Percentiles rank a stretch among this genome's conserved stretches.
Conservation (phyloP, 139 green algal genomes). For the Haematococcus lacustris region DNA sequence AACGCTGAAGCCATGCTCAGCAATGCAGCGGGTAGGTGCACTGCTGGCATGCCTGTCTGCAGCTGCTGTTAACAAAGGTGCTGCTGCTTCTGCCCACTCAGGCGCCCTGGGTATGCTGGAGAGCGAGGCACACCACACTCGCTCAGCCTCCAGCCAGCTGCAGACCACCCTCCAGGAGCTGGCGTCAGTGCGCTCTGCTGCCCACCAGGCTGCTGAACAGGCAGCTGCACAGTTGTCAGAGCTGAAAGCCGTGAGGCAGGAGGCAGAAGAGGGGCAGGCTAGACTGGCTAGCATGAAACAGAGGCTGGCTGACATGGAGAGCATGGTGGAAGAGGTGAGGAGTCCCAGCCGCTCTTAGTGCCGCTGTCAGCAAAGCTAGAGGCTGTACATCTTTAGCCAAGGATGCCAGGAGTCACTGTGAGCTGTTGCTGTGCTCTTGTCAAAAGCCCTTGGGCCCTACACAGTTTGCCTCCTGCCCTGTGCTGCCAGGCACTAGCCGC, state of each 20-base stretch:
- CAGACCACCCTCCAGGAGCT: not conserved
- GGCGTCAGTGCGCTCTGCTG: not conserved
- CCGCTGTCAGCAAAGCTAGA: not conserved
- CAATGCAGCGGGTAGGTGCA: constrained; percentile 22
- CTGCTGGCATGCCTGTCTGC: not conserved
- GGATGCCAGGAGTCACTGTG: not conserved
- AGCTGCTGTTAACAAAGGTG: not conserved
- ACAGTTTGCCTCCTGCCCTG: not conserved
- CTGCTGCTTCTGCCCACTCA: not conserved
- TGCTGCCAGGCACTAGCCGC: not conserved
- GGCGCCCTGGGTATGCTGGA: constrained; percentile 19
- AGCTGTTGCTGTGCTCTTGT: not conserved
- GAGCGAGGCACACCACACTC: not conserved
- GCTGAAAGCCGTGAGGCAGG: not conserved
- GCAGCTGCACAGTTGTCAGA: not conserved
- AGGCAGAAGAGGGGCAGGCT: not conserved
- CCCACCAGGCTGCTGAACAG: not conserved
- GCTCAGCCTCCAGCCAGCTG: constrained; percentile 1
- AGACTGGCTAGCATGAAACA: not conserved
- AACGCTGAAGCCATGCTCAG: constrained; percentile 31
- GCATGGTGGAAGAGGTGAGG: not conserved
- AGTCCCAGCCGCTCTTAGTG: not conserved
- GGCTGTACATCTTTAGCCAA: not conserved
- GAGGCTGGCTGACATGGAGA: not conserved
- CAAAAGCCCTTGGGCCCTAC: not conserved